A percentile compares a stretch with the other conserved stretches of the same genome.
These are phyloP conservation scores for Linum tenue DNA, from an alignment of 345 rosid genomes.

Conservation along the genomic window DNA sequence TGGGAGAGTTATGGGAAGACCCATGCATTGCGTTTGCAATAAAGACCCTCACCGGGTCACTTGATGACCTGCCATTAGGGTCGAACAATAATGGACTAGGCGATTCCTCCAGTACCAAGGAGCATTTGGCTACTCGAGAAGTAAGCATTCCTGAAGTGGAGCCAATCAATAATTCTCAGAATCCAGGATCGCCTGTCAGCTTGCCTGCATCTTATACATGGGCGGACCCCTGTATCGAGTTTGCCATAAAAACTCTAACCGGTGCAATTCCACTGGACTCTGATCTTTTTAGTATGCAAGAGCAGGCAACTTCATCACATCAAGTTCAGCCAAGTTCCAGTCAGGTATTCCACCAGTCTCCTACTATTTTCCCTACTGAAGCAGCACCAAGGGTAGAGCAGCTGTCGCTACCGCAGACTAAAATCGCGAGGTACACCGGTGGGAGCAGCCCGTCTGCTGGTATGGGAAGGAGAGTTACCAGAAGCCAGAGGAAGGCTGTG, in stretches of 20 bases:
- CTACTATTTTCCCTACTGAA: neutral
- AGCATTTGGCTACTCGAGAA: too few relatives aligned
- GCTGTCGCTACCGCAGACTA: neutral
- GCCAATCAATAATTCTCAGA: slow-evolving; percentile 3
- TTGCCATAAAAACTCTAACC: slow-evolving; percentile 81
- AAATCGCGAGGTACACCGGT: neutral
- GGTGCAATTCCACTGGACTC: slow-evolving; percentile 63
- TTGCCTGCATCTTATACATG: slow-evolving; percentile 40
- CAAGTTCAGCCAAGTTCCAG: neutral
- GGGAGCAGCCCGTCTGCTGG: neutral
- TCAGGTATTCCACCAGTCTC: neutral
- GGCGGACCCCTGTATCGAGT: slow-evolving; percentile 91
- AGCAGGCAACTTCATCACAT: slow-evolving; percentile 25
- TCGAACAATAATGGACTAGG: slow-evolving; percentile 22
- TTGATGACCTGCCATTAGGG: slow-evolving; percentile 28
- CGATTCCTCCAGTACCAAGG: slow-evolving; percentile 7
- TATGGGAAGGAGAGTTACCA: neutral
- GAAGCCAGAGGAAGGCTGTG: neutral
- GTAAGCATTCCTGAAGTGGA: neutral
- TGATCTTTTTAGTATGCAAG: slow-evolving; percentile 26
- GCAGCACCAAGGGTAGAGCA: neutral
- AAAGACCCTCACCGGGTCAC: slow-evolving; percentile 69
- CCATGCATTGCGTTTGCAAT: slow-evolving; percentile 99
- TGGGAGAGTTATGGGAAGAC: slow-evolving; percentile 70
- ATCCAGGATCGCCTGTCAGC: slow-evolving; percentile 20